phyloP scores from a whole-genome alignment of 192 early-diverging fungal genomes.

The Coemansia sp. region DNA sequence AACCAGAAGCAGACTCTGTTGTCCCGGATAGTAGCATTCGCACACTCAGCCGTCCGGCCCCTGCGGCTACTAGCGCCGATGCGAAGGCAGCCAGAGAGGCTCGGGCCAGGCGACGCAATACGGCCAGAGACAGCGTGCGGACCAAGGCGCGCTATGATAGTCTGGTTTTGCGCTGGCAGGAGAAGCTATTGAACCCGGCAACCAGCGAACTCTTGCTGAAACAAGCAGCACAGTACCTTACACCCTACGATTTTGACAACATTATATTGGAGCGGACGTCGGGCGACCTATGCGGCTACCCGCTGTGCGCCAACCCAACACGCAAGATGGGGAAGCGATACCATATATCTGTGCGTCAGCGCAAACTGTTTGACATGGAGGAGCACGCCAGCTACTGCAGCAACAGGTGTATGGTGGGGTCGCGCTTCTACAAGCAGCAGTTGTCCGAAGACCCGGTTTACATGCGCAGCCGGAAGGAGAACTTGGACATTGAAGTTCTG shows the following conservation, averaged over 20 bases:
- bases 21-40: neutral
- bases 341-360: constrained; percentile 66
- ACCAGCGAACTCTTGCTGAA: constrained; percentile 15
- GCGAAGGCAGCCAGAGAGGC: constrained; percentile 7
- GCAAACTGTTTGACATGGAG: constrained; percentile 78
- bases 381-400: constrained; percentile 72
- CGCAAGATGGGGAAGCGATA: constrained; percentile 43
- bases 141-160: constrained; percentile 34
- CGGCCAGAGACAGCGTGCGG: constrained; percentile 30
- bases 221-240: constrained; percentile 63
- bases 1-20: neutral
- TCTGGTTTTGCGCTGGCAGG: constrained; percentile 43
- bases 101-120: constrained; percentile 14
- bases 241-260: constrained; percentile 66
- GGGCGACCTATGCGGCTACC: constrained; percentile 76
- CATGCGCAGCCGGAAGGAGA: constrained; percentile 46
- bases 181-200: constrained; percentile 39
- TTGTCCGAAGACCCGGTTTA: constrained; percentile 76
- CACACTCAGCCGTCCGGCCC: neutral
- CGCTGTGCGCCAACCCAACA: constrained; percentile 62
- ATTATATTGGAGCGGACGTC: constrained; percentile 73
- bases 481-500: constrained; percentile 27
- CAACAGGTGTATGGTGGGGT: constrained; percentile 67
- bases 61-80: neutral
- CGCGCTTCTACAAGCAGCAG: constrained; percentile 69